Percentiles rank a stretch among this genome's conserved stretches.
phyloP scores from a whole-genome alignment of 1,284 basidiomycete genomes.

The Xerocomus amazonicus region DNA sequence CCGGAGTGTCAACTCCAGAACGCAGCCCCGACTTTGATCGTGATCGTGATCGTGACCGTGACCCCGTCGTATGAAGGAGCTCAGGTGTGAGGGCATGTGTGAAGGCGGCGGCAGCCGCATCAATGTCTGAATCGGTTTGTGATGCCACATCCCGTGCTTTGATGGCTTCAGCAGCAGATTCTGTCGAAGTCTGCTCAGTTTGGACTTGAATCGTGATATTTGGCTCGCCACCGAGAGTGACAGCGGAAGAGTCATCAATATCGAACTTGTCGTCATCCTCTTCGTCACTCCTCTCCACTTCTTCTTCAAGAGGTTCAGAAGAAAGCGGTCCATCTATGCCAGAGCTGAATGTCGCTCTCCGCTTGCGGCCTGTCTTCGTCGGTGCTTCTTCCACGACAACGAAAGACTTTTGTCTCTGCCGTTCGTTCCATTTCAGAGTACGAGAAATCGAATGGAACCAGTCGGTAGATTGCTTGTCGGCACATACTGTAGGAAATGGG shows the following conservation, averaged over 20 bases:
- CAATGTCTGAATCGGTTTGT: conserved; percentile 30
- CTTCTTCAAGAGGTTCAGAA: conserved; percentile 40
- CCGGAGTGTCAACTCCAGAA: conserved; percentile 75
- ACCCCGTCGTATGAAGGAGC: conserved; percentile 36
- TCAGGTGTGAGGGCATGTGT: conserved; percentile 31
- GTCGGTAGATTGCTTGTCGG: conserved; percentile 94
- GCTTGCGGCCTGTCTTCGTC: conserved; percentile 38
- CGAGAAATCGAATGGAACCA: conserved; percentile 88
- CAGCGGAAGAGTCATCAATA: conserved; percentile 80
- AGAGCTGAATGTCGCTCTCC: conserved; percentile 17
- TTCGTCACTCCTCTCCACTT: conserved; percentile 34
- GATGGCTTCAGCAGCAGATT: conserved; percentile 17
- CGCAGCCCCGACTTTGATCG: conserved; percentile 41
- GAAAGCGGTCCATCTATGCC: conserved; percentile 16
- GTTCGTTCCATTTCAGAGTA: conserved; percentile 66
- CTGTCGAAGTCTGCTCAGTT: conserved; percentile 20
- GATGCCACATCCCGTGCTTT: conserved; percentile 35
- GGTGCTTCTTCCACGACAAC: conserved; percentile 92
- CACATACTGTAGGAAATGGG: conserved; percentile 98
- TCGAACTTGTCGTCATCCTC: conserved; percentile 79
- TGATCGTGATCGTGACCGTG: conserved; percentile 45
- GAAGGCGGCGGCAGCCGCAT: conserved; percentile 36
- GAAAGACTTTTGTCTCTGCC: conserved; percentile 95
- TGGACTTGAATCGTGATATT: conserved; percentile 14
- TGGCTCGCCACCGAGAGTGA: conserved; percentile 40